Evolutionary conservation across 768 basidiomycete genomes (phyloP).

Genomic region (Holtermanniella nyarrowii): DNA sequence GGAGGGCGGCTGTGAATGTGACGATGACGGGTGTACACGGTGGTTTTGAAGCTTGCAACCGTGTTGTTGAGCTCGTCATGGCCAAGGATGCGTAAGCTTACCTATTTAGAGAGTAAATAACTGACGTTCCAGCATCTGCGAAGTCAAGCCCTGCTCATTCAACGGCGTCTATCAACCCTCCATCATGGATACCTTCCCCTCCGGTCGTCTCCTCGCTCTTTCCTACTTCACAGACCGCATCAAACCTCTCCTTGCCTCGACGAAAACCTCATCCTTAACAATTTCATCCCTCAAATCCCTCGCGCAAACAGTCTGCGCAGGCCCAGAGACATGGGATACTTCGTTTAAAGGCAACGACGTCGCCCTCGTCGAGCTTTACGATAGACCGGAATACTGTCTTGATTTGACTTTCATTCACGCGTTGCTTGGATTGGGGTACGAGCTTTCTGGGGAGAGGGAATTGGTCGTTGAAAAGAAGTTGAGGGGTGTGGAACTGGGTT

Average conservation of each 20-base stretch:
- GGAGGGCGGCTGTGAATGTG: slow-evolving; percentile 50
- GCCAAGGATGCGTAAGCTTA: slow-evolving; percentile 86
- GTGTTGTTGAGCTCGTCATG: slow-evolving; percentile 75
- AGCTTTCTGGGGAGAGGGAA: slow-evolving; percentile 60
- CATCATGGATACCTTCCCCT: slow-evolving; percentile 73
- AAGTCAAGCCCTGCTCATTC: slow-evolving; percentile 89
- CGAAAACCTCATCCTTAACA: slow-evolving; percentile 40
- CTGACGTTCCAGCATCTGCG: slow-evolving; percentile 53
- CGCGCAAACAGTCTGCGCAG: slow-evolving; percentile 64
- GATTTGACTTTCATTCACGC: slow-evolving; percentile 94
- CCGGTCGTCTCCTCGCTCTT: slow-evolving; percentile 75
- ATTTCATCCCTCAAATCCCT: slow-evolving; percentile 55
- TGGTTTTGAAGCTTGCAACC: slow-evolving; percentile 72
- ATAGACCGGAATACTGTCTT: slow-evolving; percentile 85
- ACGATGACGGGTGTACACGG: slow-evolving; percentile 81
- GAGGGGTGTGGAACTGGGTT: slow-evolving; percentile 80
- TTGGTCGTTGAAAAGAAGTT: slow-evolving; percentile 72
- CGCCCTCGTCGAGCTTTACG: slow-evolving; percentile 61
- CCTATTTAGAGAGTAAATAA: background rate
- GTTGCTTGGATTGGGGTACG: slow-evolving; percentile 78
- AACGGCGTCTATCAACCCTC: slow-evolving; percentile 95
- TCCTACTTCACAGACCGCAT: slow-evolving; percentile 98
- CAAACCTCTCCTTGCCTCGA: slow-evolving; percentile 54
- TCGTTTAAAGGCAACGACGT: slow-evolving; percentile 40
- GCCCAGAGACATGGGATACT: slow-evolving; percentile 51